A percentile compares a stretch with the other conserved stretches of the same genome.
These are phyloP conservation scores for Xylaria sp. DNA, from an alignment of 2,329 filamentous ascomycete genomes.

Conservation along the genomic window DNA sequence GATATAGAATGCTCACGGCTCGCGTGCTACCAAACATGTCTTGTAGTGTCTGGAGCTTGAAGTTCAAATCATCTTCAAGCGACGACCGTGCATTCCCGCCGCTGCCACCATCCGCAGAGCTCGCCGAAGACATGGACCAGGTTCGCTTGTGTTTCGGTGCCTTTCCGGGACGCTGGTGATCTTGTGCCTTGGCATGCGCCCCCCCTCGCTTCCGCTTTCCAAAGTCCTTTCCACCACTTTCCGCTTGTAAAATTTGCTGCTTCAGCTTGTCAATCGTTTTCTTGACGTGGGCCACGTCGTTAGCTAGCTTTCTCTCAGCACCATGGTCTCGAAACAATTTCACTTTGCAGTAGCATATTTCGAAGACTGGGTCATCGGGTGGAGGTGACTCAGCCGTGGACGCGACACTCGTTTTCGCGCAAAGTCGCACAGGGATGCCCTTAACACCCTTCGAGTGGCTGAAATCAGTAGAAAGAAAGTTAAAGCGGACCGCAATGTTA, in stretches of 20 bases:
- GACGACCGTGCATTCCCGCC: constrained; percentile 57
- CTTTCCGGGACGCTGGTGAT: constrained; percentile 76
- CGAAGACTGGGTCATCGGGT: constrained; percentile 61
- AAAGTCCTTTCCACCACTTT: constrained; percentile 73
- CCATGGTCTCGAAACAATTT: constrained; percentile 97
- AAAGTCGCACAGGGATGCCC: constrained; percentile 92
- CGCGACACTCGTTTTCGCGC: constrained; percentile 84
- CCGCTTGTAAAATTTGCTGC: constrained; percentile 86
- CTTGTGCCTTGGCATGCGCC: constrained; percentile 56
- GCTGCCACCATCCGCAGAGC: constrained; percentile 63
- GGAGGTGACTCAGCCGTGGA: constrained; percentile 59
- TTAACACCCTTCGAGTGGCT: constrained; percentile 99
- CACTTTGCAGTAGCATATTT: constrained; percentile 95
- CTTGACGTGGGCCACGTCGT: constrained; percentile 93
- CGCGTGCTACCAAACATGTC: constrained; percentile 90
- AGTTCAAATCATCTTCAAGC: constrained; percentile 79
- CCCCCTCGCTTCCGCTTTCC: constrained; percentile 70
- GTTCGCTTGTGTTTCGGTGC: constrained; percentile 90
- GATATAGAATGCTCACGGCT: constrained; percentile 79
- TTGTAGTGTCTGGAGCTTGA: constrained; percentile 80
- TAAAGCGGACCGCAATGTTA: constrained; percentile 91
- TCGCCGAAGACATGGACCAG: constrained; percentile 90
- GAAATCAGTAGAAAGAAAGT: constrained; percentile 98
- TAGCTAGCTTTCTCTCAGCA: constrained; percentile 92
- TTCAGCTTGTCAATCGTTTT: constrained; percentile 97